Evolutionary conservation across 2,329 filamentous ascomycete species (phyloP).

Genomic region (Fusarium azukiicola): DNA sequence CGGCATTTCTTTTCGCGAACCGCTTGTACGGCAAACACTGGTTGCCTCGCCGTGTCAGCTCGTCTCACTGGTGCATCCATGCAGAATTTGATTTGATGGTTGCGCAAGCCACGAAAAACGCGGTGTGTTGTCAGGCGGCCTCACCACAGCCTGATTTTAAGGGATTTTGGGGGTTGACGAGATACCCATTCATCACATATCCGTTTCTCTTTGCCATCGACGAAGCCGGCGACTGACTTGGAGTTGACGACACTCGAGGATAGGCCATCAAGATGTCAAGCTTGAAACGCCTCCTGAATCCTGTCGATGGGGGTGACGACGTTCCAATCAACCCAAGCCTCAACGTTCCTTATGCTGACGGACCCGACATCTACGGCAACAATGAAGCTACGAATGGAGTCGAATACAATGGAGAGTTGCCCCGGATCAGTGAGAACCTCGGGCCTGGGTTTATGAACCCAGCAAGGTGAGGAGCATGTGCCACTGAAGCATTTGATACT

Average conservation of each 20-base stretch:
- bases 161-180: neutral
- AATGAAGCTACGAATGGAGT: neutral
- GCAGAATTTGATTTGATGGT: neutral
- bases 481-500: rapidly evolving
- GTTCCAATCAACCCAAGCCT: neutral
- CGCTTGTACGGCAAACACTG: neutral
- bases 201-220: neutral
- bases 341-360: neutral
- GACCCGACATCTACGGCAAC: neutral
- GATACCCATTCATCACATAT: neutral
- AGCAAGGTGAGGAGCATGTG: neutral
- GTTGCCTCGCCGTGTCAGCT: conserved; percentile 16
- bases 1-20: neutral
- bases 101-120: neutral
- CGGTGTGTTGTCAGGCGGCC: conserved; percentile 15
- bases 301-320: neutral
- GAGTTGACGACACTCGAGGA: neutral
- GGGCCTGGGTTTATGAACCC: neutral
- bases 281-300: conserved; percentile 6
- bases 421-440: neutral
- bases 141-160: conserved; percentile 16
- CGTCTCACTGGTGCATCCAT: neutral
- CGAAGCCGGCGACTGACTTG: neutral
- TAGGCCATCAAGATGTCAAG: neutral
- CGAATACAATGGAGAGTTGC: neutral